Evolutionary conservation across 139 green algal species (phyloP), one percentile per base, ranked within the genome.

Genomic region (Penium margaritaceum): DNA sequence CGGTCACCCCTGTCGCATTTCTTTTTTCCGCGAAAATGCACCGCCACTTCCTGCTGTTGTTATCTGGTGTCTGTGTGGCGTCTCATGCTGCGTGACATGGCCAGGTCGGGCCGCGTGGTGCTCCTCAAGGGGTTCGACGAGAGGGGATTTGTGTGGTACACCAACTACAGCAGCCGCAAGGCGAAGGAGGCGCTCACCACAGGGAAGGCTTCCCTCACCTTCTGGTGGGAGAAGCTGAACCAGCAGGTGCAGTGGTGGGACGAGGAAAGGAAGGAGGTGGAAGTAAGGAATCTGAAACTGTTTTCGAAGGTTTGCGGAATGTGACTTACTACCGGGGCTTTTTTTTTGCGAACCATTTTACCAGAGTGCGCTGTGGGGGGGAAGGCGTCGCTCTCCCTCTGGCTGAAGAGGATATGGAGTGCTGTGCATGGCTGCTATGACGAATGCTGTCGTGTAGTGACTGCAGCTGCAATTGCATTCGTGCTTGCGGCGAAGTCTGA

Each of bases 221-320:
- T 96, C 27, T 96, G 84, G 62, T 96, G 89, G 90, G 89, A 95
- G 76, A 72, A 77, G 29, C 67, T 95, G 73, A 86, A 95, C 72
- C 82, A 84, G 17, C 77, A 85, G 74, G 83, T 87, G 15, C 12
- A 6, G 54, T 32, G 6, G 54, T 9, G 19, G 15, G 15, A 12
- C 9, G 54, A 6, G 24, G 12, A 63, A 32, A 30, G 24, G n/a
- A 63, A n/a, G 54, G n/a, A 36, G 54, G 32, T n/a, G n/a, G n/a
- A n/a, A n/a, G n/a, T n/a, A n/a, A n/a, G n/a, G n/a, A n/a, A n/a
- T n/a, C n/a, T n/a, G n/a, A n/a, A n/a, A n/a, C n/a, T n/a, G n/a
- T n/a, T n/a, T n/a, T n/a, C n/a, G n/a, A n/a, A n/a, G n/a, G n/a
- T n/a, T n/a, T n/a, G n/a, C n/a, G n/a, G n/a, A n/a, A n/a, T n/a